phyloP scores from a whole-genome alignment of 768 basidiomycete species.

The Tephrocybe rancida region DNA sequence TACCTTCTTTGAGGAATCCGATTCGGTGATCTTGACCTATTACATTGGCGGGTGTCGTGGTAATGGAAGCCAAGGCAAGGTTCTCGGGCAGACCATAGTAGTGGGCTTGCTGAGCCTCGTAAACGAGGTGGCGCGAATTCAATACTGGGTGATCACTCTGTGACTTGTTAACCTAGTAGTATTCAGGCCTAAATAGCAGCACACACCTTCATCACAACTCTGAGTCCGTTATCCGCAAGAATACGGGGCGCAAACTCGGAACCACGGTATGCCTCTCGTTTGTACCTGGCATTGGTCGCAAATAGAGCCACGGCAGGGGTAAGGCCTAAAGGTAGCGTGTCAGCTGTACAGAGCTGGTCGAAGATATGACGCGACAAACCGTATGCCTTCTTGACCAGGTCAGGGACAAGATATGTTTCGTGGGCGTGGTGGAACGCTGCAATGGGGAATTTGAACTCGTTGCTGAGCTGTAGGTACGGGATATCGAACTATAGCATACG shows the following conservation, averaged over 20 bases:
- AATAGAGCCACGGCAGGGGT: slow-evolving; percentile 79
- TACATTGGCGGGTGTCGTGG: slow-evolving; percentile 67
- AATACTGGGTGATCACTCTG: slow-evolving; percentile 70
- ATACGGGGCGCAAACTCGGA: slow-evolving; percentile 82
- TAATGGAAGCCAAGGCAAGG: slow-evolving; percentile 75
- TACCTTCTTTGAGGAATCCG: slow-evolving; percentile 71
- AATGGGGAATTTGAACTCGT: slow-evolving; percentile 82
- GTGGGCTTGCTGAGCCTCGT: slow-evolving; percentile 84
- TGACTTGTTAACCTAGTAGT: not conserved
- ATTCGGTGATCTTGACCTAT: slow-evolving; percentile 82
- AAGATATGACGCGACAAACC: slow-evolving; percentile 40
- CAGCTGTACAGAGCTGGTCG: not conserved
- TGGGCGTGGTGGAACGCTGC: slow-evolving; percentile 80
- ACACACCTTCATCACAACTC: slow-evolving; percentile 75
- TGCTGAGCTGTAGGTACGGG: slow-evolving; percentile 56
- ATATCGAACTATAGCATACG: not conserved
- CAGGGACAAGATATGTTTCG: slow-evolving; percentile 82
- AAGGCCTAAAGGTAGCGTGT: slow-evolving; percentile 41
- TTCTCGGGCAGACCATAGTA: slow-evolving; percentile 76
- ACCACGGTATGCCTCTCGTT: slow-evolving; percentile 80
- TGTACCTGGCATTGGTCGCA: slow-evolving; percentile 60
- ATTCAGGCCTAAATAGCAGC: not conserved
- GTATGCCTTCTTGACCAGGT: slow-evolving; percentile 68
- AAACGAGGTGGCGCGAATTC: slow-evolving; percentile 76
- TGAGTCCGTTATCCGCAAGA: slow-evolving; percentile 65